Conservation (phyloP, 163 green algal species). For the Chlorella variabilis region DNA sequence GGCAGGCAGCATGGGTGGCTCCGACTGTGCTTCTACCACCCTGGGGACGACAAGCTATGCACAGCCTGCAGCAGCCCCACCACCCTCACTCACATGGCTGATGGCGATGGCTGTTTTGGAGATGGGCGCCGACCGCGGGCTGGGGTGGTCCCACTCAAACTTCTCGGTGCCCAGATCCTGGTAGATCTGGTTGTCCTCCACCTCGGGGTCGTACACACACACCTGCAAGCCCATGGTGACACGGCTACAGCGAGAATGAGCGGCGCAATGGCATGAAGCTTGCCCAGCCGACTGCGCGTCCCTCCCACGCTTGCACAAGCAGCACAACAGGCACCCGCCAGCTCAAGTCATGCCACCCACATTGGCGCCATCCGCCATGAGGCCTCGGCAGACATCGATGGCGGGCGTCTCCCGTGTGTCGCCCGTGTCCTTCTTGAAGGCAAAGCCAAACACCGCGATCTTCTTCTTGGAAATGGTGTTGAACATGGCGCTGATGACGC, state of each 20-base stretch:
- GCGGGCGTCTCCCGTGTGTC: conserved; percentile 99
- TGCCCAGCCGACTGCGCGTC: too few species aligned
- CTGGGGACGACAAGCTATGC: too few species aligned
- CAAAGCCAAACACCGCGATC: conserved; percentile 96
- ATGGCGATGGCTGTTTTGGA: conserved; percentile 60
- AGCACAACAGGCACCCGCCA: too few species aligned
- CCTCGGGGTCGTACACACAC: conserved; percentile 93
- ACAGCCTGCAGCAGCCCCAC: too few species aligned
- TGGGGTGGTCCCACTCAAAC: conserved; percentile 96
- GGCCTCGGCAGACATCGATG: conserved; percentile 96
- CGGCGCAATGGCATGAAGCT: too few species aligned
- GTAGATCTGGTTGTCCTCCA: conserved; percentile 86
- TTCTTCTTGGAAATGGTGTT: conserved; percentile 99
- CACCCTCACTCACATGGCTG: conserved; percentile 62
- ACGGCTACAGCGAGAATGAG: too few species aligned
- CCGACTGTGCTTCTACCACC: too few species aligned
- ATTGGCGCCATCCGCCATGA: conserved; percentile 81
- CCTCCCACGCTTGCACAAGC: too few species aligned
- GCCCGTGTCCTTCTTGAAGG: conserved; percentile 91
- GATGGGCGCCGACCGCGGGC: conserved; percentile 36
- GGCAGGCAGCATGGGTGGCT: too few species aligned
- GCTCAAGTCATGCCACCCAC: too few species aligned
- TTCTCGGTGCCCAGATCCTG: conserved; percentile 88
- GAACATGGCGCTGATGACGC: conserved; percentile 98
- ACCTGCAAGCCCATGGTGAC: conserved; percentile 47